These are phyloP conservation scores for Lasiodiplodia citricola DNA, from an alignment of 2,329 filamentous ascomycete genomes.

Conservation along the genomic window DNA sequence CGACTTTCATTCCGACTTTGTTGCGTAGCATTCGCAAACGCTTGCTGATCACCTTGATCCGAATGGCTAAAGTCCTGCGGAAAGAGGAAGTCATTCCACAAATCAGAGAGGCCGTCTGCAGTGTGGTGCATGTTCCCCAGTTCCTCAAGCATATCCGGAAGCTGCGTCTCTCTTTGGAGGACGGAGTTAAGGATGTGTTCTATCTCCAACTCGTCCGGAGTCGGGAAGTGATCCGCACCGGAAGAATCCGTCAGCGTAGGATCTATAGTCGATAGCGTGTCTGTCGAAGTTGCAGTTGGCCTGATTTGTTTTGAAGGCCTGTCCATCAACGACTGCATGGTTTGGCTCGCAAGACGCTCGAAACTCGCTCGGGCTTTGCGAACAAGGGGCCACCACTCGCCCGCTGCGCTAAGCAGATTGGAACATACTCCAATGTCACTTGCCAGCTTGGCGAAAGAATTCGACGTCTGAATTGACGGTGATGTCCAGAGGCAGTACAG, in stretches of 20 bases:
- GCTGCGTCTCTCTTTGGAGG: background rate
- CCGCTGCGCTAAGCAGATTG: slow-evolving; percentile 46
- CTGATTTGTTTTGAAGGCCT: background rate
- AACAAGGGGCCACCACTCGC: slow-evolving; percentile 47
- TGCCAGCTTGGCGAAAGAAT: slow-evolving; percentile 33
- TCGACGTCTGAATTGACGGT: slow-evolving; percentile 33
- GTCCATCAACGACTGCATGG: background rate
- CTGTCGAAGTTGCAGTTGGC: background rate
- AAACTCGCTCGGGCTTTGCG: slow-evolving; percentile 32
- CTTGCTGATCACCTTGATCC: background rate
- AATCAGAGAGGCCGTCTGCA: background rate
- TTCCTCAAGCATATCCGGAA: background rate
- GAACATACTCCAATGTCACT: slow-evolving; percentile 41
- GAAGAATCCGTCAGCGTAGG: background rate
- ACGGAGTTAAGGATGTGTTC: background rate
- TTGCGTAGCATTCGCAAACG: background rate
- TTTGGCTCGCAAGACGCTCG: background rate
- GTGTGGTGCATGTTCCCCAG: background rate
- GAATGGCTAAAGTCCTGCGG: background rate
- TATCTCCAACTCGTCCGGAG: background rate
- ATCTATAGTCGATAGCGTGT: background rate
- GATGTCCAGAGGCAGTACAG: slow-evolving; percentile 49
- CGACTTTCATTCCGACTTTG: background rate
- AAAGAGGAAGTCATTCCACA: background rate
- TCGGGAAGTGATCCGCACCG: background rate